phyloP scores from a whole-genome alignment of 148 eudicot species.

The Agrostemma githago region DNA sequence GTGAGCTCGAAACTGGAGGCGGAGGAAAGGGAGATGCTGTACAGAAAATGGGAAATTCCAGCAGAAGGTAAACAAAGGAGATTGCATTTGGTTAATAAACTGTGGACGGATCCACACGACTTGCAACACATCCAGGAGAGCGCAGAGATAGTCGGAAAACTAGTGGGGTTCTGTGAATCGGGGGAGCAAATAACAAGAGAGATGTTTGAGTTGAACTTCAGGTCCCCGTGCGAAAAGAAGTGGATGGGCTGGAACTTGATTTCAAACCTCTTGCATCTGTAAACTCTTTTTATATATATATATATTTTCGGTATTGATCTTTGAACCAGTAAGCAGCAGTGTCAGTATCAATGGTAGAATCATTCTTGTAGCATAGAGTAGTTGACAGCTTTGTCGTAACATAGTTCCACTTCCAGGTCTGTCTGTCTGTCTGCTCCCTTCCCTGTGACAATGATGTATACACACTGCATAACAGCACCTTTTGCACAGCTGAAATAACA shows the following conservation, averaged over 20 bases:
- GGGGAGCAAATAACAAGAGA: constrained; percentile 70
- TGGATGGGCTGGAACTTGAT: constrained; percentile 98
- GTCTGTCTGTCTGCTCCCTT: constrained; percentile 35
- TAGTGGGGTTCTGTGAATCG: constrained; percentile 87
- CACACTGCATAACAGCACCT: not conserved
- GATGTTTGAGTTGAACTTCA: constrained; percentile 91
- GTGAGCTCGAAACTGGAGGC: constrained; percentile 66
- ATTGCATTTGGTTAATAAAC: constrained; percentile 75
- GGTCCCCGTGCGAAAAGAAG: constrained; percentile 62
- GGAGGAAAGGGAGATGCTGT: constrained; percentile 78
- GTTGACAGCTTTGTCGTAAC: constrained; percentile 23
- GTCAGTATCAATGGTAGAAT: not conserved
- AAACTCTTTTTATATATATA: constrained; percentile 5
- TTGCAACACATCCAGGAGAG: constrained; percentile 88
- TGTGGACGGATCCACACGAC: constrained; percentile 90
- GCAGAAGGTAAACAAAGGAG: constrained; percentile 87
- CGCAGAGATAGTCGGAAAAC: constrained; percentile 87
- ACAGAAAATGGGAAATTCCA: constrained; percentile 88
- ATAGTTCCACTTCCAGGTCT: constrained; percentile 25
- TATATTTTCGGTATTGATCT: constrained; percentile 9
- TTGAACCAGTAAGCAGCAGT: not conserved
- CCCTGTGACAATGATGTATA: constrained; percentile 29
- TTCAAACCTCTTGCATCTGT: constrained; percentile 84
- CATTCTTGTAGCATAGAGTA: constrained; percentile 44
- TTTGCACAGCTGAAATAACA: too few species aligned